Base-by-base conservation (phyloP, 257 asterid species). In the Ehretia macrophylla region DNA sequence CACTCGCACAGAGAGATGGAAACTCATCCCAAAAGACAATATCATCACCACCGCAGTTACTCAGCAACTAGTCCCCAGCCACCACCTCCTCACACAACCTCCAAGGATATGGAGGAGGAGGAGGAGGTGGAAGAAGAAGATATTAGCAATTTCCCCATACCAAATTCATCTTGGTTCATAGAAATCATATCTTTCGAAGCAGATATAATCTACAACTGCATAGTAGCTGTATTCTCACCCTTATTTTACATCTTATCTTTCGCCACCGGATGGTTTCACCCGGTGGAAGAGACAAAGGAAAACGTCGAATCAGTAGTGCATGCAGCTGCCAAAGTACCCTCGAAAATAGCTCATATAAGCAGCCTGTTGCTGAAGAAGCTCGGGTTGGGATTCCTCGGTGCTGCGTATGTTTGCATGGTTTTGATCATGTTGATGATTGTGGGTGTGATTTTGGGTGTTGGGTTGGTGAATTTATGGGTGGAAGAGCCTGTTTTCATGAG, bases 401-500 rank as follows among this genome's bases (percentile, higher is more conserved):
- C 96, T 32, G 85, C 72, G 0, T 83, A 85, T 56, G 87, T 77
- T 3, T 56, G 67, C 66, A 58, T 80, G 74, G 68, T 80, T 72
- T 65, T 87, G 57, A 47, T 66, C 8, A 13, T 58, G 8, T 58
- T 78, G 65, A 40, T 82, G 79, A 47, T 51, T 1, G 50, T 75
- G 68, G 85, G 95, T 1, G 77, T 78, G 57, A 46, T 69, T 44
- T 32, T 82, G 74, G 98, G 92, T 2, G 75, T 85, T 9, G 85
- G 82, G 58, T 11, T 83, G 55, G 96, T 91, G 56, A 61, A 77
- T 1, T 14, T 64, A 21, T 87, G 85, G 90, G 78, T 70, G 70
- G 98, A 91, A 44, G 80, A 85, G 71, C 95, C 96, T 4, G 68
- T 88, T 63, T 62, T 61, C 17, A 68, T 77, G 44, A 77, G 63